Conservation (phyloP, 345 rosid genomes). For the Isatis tinctoria region DNA sequence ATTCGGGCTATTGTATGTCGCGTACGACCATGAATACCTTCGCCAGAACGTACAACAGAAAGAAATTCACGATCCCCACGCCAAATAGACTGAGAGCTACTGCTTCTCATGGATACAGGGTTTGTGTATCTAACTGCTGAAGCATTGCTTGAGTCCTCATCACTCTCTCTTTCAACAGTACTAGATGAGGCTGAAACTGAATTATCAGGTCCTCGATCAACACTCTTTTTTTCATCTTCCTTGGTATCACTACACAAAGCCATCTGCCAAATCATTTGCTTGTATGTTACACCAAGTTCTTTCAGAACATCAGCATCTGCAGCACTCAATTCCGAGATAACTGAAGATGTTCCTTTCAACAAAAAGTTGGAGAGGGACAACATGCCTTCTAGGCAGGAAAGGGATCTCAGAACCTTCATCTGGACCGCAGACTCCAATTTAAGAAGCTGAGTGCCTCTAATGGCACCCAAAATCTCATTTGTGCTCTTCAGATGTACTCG, state of each 20-base stretch:
- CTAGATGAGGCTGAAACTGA: constrained; percentile 53
- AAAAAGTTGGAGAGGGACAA: constrained; percentile 72
- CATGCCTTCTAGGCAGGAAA: constrained; percentile 75
- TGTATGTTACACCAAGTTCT: constrained; percentile 73
- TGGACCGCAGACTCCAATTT: constrained; percentile 52
- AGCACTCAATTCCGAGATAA: constrained; percentile 75
- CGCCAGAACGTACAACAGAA: constrained; percentile 75
- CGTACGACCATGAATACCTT: constrained; percentile 71
- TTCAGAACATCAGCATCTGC: constrained; percentile 89
- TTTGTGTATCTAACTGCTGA: constrained; percentile 72
- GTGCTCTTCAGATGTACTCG: constrained; percentile 68
- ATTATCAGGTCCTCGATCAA: constrained; percentile 56
- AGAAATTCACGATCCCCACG: constrained; percentile 77
- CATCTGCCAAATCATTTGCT: constrained; percentile 83
- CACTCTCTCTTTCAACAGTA: constrained; percentile 78
- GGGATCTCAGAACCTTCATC: constrained; percentile 55
- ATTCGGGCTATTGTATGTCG: constrained; percentile 81
- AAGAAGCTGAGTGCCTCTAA: constrained; percentile 60
- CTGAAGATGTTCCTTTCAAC: constrained; percentile 71
- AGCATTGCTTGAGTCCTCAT: constrained; percentile 60
- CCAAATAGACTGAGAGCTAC: constrained; percentile 72
- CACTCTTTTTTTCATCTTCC: constrained; percentile 58
- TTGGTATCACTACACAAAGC: constrained; percentile 66
- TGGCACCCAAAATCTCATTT: constrained; percentile 47
- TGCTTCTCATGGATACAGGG: constrained; percentile 68